Evolutionary conservation across 495 filamentous ascomycete species (phyloP).

Genomic region (Viridothelium virens): DNA sequence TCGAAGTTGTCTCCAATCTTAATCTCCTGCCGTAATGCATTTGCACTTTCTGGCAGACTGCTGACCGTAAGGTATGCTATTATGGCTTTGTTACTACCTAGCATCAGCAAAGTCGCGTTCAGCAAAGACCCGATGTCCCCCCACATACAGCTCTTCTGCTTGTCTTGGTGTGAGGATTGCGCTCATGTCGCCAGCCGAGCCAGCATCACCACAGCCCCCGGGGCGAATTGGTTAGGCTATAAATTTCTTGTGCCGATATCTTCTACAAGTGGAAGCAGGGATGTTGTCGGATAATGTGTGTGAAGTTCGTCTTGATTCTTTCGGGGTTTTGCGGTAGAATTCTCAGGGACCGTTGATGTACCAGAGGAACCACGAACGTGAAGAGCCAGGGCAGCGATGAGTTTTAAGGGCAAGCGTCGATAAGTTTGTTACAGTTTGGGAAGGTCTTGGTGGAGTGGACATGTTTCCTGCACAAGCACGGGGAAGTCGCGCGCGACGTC

Average conservation of each 20-base stretch:
- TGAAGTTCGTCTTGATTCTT: background rate
- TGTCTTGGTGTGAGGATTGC: slow-evolving; percentile 70
- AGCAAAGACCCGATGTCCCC: background rate
- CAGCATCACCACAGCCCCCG: background rate
- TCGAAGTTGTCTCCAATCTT: slow-evolving; percentile 64
- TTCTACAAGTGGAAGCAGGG: background rate
- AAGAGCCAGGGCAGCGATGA: background rate
- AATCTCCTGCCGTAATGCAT: slow-evolving; percentile 58
- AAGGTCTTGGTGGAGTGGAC: background rate
- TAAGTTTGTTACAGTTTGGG: background rate
- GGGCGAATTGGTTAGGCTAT: background rate
- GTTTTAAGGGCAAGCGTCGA: background rate
- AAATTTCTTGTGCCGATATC: background rate
- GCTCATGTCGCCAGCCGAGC: slow-evolving; percentile 50
- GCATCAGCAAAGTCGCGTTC: slow-evolving; percentile 20
- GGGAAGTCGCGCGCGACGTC: background rate
- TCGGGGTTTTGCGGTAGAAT: too few relatives aligned
- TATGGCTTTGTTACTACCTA: slow-evolving; percentile 76
- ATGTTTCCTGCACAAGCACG: background rate
- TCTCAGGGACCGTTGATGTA: too few relatives aligned
- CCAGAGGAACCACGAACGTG: background rate
- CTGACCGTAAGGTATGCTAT: slow-evolving; percentile 77
- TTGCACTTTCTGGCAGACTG: slow-evolving; percentile 58
- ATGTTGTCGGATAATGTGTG: background rate
- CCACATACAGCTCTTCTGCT: slow-evolving; percentile 72